Evolutionary conservation across 805 yeast genomes (phyloP).

Genomic region (Candida andamanensis): DNA sequence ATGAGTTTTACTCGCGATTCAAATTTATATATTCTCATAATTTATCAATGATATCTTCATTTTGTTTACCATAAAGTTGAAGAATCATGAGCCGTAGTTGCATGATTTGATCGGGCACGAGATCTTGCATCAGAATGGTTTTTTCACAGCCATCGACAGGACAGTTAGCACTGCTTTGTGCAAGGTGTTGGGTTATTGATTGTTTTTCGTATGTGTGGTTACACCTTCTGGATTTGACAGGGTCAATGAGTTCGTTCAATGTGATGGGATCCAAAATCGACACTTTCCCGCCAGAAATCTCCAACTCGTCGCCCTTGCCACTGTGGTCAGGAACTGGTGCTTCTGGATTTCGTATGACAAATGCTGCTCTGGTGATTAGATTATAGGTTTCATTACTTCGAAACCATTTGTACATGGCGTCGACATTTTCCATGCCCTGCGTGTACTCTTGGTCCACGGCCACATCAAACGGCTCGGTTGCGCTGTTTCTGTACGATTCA

Average conservation of each 20-base stretch:
- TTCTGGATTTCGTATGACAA: conserved; percentile 54
- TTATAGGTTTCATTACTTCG: too few species aligned
- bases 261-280: conserved; percentile 67
- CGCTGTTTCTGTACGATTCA: conserved; percentile 1
- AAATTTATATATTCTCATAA: too few species aligned
- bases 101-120: conserved; percentile 51
- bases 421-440: too few species aligned
- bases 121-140: conserved; percentile 28
- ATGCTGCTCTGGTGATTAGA: too few species aligned
- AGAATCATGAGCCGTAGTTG: conserved; percentile 43
- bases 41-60: too few species aligned
- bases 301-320: conserved; percentile 49
- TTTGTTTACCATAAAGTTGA: neutral
- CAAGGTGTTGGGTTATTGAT: conserved; percentile 33
- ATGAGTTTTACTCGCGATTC: too few species aligned
- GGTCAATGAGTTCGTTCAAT: conserved; percentile 44
- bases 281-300: conserved; percentile 66
- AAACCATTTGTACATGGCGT: too few species aligned
- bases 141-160: conserved; percentile 56
- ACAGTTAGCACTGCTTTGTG: conserved; percentile 32
- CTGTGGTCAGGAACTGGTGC: conserved; percentile 53
- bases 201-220: conserved; percentile 55
- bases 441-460: conserved; percentile 3
- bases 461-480: conserved; percentile 1
- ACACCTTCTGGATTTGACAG: conserved; percentile 53